phyloP scores from a whole-genome alignment of 2,329 filamentous ascomycete species.

The Alternaria gaisen region DNA sequence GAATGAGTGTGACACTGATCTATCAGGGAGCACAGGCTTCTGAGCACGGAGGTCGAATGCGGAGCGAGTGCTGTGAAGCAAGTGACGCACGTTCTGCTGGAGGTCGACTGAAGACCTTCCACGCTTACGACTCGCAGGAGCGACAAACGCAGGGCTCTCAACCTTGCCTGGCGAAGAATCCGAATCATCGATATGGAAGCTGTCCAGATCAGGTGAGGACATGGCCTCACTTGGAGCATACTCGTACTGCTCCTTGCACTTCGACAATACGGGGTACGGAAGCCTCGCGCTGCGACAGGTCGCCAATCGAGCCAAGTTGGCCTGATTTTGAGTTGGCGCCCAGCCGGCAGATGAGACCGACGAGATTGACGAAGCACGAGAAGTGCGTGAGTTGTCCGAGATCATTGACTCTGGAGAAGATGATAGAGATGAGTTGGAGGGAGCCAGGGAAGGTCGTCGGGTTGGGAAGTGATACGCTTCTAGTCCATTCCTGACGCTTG shows the following conservation, averaged over 20 bases:
- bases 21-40: conserved; percentile 47
- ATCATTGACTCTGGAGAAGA: conserved; percentile 71
- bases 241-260: conserved; percentile 50
- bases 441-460: conserved; percentile 58
- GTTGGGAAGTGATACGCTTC: conserved; percentile 59
- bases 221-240: conserved; percentile 46
- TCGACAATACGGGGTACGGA: conserved; percentile 50
- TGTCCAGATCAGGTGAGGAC: conserved; percentile 52
- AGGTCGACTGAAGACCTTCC: conserved; percentile 68
- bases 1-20: conserved; percentile 47
- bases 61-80: conserved; percentile 59
- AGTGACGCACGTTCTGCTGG: conserved; percentile 73
- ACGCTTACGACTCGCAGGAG: conserved; percentile 61
- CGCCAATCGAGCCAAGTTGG: conserved; percentile 61
- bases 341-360: conserved; percentile 60
- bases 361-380: conserved; percentile 64
- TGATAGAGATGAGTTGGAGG: conserved; percentile 61
- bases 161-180: conserved; percentile 40
- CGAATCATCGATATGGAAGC: conserved; percentile 62
- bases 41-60: conserved; percentile 49
- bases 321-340: conserved; percentile 62
- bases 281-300: conserved; percentile 61
- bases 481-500: conserved; percentile 50
- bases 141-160: conserved; percentile 37
- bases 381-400: conserved; percentile 67